These are phyloP conservation scores for Phytophthora rubi DNA, from an alignment of 352 stramenopile genomes.

Conservation along the genomic window DNA sequence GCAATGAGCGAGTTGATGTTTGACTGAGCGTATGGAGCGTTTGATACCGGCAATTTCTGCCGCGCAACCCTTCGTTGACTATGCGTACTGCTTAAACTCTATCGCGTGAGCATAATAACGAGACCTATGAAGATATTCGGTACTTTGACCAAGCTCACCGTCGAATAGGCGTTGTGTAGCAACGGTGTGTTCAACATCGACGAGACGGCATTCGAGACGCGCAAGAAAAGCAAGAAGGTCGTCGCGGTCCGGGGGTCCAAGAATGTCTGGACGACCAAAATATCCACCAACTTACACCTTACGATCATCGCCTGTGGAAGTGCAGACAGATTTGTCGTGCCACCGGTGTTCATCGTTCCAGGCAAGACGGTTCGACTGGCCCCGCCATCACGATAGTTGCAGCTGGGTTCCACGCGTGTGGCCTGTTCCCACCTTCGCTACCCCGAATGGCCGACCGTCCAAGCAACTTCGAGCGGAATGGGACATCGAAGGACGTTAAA, in stretches of 20 bases:
- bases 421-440: constrained; percentile 20
- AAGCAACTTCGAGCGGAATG: constrained; percentile 1
- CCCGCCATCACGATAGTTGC: constrained; percentile 19
- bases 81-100: too few species aligned
- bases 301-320: constrained; percentile 38
- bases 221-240: constrained; percentile 11
- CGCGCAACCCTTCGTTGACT: too few species aligned
- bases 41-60: too few species aligned
- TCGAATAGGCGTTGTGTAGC: constrained; percentile 3
- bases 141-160: constrained; percentile 15
- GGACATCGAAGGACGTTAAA: neutral
- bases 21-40: too few species aligned
- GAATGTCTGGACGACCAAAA: constrained; percentile 30
- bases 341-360: constrained; percentile 21
- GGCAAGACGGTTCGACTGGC: constrained; percentile 4
- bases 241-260: constrained; percentile 23
- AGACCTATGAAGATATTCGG: constrained; percentile 5
- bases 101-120: too few species aligned
- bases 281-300: constrained; percentile 33
- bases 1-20: too few species aligned
- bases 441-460: neutral
- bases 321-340: constrained; percentile 17
- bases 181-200: constrained; percentile 38
- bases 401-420: constrained; percentile 8
- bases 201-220: constrained; percentile 31